Evolutionary conservation across 129 eudicot genomes (phyloP), one percentile per base, ranked within the genome.

Genomic region (Artemisia tridentata): DNA sequence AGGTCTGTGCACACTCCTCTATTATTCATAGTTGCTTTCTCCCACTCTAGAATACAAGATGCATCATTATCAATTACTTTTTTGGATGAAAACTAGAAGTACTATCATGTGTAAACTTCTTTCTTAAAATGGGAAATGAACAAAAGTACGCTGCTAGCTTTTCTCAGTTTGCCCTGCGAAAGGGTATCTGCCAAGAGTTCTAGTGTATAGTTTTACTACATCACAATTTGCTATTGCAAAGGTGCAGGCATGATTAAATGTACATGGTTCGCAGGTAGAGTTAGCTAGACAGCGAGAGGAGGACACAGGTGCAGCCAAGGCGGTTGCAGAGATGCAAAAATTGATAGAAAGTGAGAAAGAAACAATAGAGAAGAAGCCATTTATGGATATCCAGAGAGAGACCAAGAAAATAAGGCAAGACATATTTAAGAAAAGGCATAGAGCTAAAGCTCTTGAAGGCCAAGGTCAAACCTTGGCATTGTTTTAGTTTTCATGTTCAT

Each of bases 361-460:
- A 81, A 67, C 45, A 50, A 84, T 84, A 29, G 89, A 75, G 79
- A 84, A 79, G 75, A 81, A 81, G 79, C 89, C 86, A 1, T 81
- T 68, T 41, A 71, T 81, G 81, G 89, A 84, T 43, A 75, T 84
- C 57, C 85, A 81, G 51, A 63, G 73, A 59, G 89, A 84, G 75
- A 84, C 89, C 71, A 84, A 84, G 84, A 84, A 81, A 58, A 78
- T 84, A 73, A 81, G 89, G 74, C 89, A 84, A 72, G 77, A 81
- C 17, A 81, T 84, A 58, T 84, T 84, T 80, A 84, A 84, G 81
- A 84, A 79, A 55, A 78, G 86, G 78, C 83, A 84, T 68, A 81
- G 81, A 78, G 89, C 89, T 67, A 67, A 85, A 78, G 81, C 64
- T 75, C 83, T 78, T 47, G 81, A 81, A 60, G 78, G 57, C 71